phyloP scores from a whole-genome alignment of 2,329 filamentous ascomycete genomes.

The Venturia effusa region DNA sequence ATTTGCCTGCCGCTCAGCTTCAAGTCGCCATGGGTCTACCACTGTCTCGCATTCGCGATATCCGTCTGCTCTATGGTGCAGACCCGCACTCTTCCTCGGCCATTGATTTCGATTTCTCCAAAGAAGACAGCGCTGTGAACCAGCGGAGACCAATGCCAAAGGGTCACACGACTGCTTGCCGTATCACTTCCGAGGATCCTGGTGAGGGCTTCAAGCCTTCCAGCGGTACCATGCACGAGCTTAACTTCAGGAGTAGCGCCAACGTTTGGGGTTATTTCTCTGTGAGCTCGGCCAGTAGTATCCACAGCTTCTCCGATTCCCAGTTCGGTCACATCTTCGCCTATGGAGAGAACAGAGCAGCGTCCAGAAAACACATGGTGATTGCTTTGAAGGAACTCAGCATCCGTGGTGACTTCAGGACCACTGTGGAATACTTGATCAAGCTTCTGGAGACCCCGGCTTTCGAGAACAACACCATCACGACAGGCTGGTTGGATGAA shows the following conservation, averaged over 20 bases:
- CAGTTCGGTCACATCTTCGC: slow-evolving; percentile 99
- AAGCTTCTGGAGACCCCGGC: slow-evolving; percentile 97
- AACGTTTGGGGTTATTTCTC: slow-evolving; percentile 99
- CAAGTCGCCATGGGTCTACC: slow-evolving; percentile 99
- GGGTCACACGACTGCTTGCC: slow-evolving; percentile 94
- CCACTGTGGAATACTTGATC: slow-evolving; percentile 96
- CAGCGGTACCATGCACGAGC: slow-evolving; percentile 95
- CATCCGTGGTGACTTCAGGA: slow-evolving; percentile 98
- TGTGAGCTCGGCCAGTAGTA: slow-evolving; percentile 88
- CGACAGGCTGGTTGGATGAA: slow-evolving; percentile 97
- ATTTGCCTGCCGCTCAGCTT: slow-evolving; percentile 90
- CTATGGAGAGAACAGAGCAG: slow-evolving; percentile 92
- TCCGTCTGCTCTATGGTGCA: slow-evolving; percentile 88
- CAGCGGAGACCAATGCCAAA: slow-evolving; percentile 88
- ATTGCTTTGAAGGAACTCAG: slow-evolving; percentile 96
- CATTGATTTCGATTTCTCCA: slow-evolving; percentile 95
- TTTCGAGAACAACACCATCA: slow-evolving; percentile 98
- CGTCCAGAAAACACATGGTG: slow-evolving; percentile 98
- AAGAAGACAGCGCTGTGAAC: slow-evolving; percentile 67
- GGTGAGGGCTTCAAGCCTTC: slow-evolving; percentile 99
- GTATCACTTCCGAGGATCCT: slow-evolving; percentile 97
- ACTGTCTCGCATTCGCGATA: slow-evolving; percentile 89
- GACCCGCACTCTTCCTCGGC: slow-evolving; percentile 77
- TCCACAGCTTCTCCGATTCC: slow-evolving; percentile 98
- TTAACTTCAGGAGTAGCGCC: slow-evolving; percentile 97